Conservation (phyloP, 768 basidiomycete species). For the Tricholomella constricta region DNA sequence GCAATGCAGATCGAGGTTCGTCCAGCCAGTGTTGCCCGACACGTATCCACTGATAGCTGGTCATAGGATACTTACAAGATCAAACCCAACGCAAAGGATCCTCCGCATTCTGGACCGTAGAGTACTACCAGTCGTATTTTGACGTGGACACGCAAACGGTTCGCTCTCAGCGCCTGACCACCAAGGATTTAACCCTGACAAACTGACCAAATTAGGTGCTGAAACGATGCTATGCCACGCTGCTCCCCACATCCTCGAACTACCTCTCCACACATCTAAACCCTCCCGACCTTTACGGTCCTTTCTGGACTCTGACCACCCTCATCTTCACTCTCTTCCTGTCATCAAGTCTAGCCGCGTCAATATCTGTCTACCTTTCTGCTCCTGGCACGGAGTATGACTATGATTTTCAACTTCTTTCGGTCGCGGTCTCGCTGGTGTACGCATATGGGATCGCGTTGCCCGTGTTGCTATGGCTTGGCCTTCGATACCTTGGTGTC, state of each 20-base stretch:
- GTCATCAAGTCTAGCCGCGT: slow-evolving; percentile 88
- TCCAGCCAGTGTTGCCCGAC: slow-evolving; percentile 5
- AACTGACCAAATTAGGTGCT: slow-evolving; percentile 52
- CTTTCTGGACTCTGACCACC: slow-evolving; percentile 98
- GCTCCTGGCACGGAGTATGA: slow-evolving; percentile 55
- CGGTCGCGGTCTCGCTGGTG: slow-evolving; percentile 79
- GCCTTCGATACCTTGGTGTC: slow-evolving; percentile 82
- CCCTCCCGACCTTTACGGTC: slow-evolving; percentile 82
- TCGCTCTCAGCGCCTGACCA: slow-evolving; percentile 8
- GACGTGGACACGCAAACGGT: slow-evolving; percentile 85
- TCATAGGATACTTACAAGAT: slow-evolving; percentile 67
- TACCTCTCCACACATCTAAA: slow-evolving; percentile 65
- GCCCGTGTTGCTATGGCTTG: slow-evolving; percentile 83
- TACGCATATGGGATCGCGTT: slow-evolving; percentile 87
- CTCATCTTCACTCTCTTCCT: slow-evolving; percentile 92
- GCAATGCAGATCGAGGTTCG: slow-evolving; percentile 56
- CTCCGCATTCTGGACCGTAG: slow-evolving; percentile 75
- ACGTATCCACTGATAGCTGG: neutral
- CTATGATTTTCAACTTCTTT: slow-evolving; percentile 86
- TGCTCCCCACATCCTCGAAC: slow-evolving; percentile 70
- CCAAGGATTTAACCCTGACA: neutral
- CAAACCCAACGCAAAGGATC: slow-evolving; percentile 45
- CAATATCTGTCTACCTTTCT: slow-evolving; percentile 85
- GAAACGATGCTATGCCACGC: slow-evolving; percentile 72
- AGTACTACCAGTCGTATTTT: slow-evolving; percentile 88